Evolutionary conservation across 2,329 filamentous ascomycete species (phyloP).

Genomic region (Zymoseptoria brevis): DNA sequence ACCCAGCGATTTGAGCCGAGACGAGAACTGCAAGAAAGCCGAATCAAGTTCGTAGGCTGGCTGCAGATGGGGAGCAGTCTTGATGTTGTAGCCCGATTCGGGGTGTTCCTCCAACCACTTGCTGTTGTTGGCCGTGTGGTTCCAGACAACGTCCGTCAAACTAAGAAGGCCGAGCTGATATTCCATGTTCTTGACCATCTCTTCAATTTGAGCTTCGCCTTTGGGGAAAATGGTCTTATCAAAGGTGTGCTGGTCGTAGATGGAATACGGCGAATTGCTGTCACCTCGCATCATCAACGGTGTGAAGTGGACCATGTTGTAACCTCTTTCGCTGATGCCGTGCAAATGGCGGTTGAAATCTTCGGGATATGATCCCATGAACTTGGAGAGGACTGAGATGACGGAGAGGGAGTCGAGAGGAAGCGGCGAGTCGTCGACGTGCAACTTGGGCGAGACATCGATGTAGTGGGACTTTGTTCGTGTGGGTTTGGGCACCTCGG

Average conservation of each 20-base stretch:
- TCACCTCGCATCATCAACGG: constrained; percentile 79
- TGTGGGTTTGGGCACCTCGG: constrained; percentile 40
- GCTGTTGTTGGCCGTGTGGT: constrained; percentile 94
- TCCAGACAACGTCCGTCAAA: constrained; percentile 93
- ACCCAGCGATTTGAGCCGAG: constrained; percentile 56
- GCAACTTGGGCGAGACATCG: constrained; percentile 78
- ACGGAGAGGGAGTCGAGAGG: constrained; percentile 82
- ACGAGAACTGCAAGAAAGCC: constrained; percentile 59
- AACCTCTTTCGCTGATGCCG: constrained; percentile 82
- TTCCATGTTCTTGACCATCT: constrained; percentile 74
- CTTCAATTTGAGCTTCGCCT: constrained; percentile 72
- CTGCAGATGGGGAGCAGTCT: constrained; percentile 69
- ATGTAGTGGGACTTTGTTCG: constrained; percentile 78
- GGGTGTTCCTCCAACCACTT: constrained; percentile 91
- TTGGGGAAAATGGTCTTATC: constrained; percentile 74
- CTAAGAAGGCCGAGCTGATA: constrained; percentile 75
- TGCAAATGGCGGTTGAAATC: constrained; percentile 86
- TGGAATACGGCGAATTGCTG: constrained; percentile 95
- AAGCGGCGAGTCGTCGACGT: constrained; percentile 63
- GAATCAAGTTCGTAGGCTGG: constrained; percentile 67
- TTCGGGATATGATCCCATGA: constrained; percentile 85
- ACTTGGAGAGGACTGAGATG: constrained; percentile 93
- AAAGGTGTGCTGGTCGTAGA: constrained; percentile 86
- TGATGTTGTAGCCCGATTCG: constrained; percentile 88
- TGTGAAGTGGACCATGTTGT: constrained; percentile 99